Evolutionary conservation across 2,329 filamentous ascomycete genomes (phyloP).

Genomic region (Elsinoe australis): DNA sequence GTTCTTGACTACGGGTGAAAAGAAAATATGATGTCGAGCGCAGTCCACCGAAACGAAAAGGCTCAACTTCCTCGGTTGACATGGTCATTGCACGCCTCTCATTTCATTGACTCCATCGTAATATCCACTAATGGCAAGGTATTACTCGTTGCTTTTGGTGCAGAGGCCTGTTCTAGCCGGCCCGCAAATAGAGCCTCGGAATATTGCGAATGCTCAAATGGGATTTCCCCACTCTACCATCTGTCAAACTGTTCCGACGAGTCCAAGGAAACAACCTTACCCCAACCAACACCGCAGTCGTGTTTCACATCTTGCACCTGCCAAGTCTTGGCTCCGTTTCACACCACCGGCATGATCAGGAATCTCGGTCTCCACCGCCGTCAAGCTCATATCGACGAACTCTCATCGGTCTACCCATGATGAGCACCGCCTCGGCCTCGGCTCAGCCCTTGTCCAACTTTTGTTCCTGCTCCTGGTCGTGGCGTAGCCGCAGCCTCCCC

Average conservation of each 20-base stretch:
- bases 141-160: too few relatives aligned
- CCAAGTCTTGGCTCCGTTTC: conserved; percentile 12
- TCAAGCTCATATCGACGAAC: not conserved
- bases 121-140: too few relatives aligned
- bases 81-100: too few relatives aligned
- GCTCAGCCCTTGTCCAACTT: not conserved
- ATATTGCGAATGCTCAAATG: too few relatives aligned
- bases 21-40: too few relatives aligned
- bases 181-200: too few relatives aligned
- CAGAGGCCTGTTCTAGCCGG: too few relatives aligned
- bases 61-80: too few relatives aligned
- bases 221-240: not conserved
- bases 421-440: conserved; percentile 6
- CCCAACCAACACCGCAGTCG: not conserved
- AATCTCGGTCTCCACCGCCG: not conserved
- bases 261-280: too few relatives aligned
- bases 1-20: too few relatives aligned
- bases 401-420: not conserved
- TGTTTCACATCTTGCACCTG: not conserved
- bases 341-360: not conserved
- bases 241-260: not conserved
- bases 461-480: conserved; percentile 8
- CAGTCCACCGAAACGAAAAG: too few relatives aligned
- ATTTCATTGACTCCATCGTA: too few relatives aligned
- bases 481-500: not conserved